Evolutionary conservation across 202 grass and related monocot species (phyloP), one percentile per base, ranked within the genome.

Genomic region (Musa balbisiana): DNA sequence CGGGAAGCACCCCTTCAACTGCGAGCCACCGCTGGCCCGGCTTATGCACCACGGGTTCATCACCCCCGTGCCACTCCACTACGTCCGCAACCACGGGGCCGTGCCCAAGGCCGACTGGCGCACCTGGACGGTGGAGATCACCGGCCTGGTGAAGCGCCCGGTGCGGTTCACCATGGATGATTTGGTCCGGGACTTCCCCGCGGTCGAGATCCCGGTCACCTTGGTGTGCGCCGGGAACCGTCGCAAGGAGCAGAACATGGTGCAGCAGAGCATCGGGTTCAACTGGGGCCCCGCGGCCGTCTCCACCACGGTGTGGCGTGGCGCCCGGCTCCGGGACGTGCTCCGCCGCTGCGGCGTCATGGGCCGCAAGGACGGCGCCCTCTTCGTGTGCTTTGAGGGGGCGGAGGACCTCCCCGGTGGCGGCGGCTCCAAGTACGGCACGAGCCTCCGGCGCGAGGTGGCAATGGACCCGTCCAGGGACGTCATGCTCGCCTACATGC

Each of bases 231-330:
- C 75, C 60, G 75, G 75, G 0, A 77, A 77, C 75, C 60, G 75
- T 60, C 75, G 75, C 43, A 77, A 77, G 60, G 75, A 77, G 75
- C 75, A 77, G 59, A 77, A 77, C 75, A 77, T 77, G 75, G 62
- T 77, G n/a, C 75, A 22, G 2, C 75, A 77, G 60, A 52, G 60
- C 49, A 52, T 77, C 49, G 75, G 75, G 16, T 77, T 77, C 75
- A 77, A 77, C 60, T 77, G 75, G 75, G 75, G 75, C 62, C 62
- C 75, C 8, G 75, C 59, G 2, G 75, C 75, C 10, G 2, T 77
- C 9, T 77, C 75, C 49, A 77, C 75, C 22, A 52, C 75, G 27
- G 75, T 77, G 11, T 77, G 75, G 75, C 58, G 75, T 3, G 75
- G 75, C 49, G 75, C 17, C n/a, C 33, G 75, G 20, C 75, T 77